Conservation (phyloP, 306 rosid genomes). For the Ziziphus jujuba region DNA sequence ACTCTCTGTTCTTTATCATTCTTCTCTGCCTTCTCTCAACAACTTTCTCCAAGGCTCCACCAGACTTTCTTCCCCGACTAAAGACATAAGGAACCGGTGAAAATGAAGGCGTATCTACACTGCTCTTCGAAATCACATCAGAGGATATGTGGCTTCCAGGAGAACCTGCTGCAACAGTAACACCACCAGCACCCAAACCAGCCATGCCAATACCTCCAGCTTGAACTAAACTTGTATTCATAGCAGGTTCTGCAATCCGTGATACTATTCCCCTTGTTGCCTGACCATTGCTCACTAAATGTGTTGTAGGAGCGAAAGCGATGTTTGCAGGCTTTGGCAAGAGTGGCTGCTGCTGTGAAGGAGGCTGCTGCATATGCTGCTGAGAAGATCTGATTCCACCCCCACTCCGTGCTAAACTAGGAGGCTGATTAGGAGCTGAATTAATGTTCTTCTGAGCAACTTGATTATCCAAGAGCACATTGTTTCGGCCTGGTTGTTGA, state of each 20-base stretch:
- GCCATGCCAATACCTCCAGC: constrained; percentile 44
- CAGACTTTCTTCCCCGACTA: constrained; percentile 61
- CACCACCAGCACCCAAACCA: constrained; percentile 46
- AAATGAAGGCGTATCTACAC: constrained; percentile 35
- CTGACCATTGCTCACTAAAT: constrained; percentile 54
- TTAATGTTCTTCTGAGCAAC: constrained; percentile 33
- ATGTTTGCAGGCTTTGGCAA: constrained; percentile 68
- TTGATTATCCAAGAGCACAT: constrained; percentile 46
- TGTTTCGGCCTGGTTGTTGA: constrained; percentile 49
- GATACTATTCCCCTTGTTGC: constrained; percentile 48
- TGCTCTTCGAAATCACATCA: constrained; percentile 40
- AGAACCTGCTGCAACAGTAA: constrained; percentile 43
- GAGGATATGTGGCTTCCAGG: constrained; percentile 57
- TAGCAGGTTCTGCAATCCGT: constrained; percentile 50
- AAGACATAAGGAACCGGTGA: constrained; percentile 75
- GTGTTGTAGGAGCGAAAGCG: constrained; percentile 57
- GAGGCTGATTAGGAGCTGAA: constrained; percentile 47
- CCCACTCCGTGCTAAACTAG: constrained; percentile 39
- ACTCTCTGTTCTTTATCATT: constrained; percentile 95
- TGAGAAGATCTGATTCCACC: constrained; percentile 45
- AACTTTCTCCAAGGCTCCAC: constrained; percentile 66
- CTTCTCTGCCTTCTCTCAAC: constrained; percentile 95
- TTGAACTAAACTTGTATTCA: constrained; percentile 43
- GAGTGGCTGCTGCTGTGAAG: constrained; percentile 46
- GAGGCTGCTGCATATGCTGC: constrained; percentile 39